Evolutionary conservation across 2,329 filamentous ascomycete species (phyloP).

Genomic region (Colletotrichum limetticola): DNA sequence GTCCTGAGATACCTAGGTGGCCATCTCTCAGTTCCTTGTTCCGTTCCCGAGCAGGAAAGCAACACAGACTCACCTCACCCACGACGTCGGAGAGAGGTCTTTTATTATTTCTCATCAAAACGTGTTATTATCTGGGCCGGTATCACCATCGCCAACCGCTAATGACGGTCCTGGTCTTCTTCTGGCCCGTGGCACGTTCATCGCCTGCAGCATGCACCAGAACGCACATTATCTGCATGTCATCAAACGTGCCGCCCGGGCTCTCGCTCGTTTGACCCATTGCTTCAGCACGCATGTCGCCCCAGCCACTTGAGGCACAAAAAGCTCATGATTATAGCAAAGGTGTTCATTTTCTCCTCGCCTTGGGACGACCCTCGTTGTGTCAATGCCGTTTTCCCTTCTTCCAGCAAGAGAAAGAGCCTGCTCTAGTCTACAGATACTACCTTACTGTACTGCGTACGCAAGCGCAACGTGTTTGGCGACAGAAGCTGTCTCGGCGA

Average conservation of each 20-base stretch:
- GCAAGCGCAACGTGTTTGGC: constrained; percentile 22
- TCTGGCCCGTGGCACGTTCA: constrained; percentile 12
- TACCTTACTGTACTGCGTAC: not conserved
- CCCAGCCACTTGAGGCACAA: constrained; percentile 25
- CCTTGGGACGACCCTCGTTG: constrained; percentile 24
- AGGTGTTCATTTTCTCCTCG: not conserved
- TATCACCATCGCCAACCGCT: constrained; percentile 2
- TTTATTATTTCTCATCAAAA: constrained; percentile 1
- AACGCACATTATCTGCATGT: not conserved
- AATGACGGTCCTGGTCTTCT: not conserved
- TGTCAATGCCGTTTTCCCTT: constrained; percentile 22
- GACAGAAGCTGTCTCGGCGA: constrained; percentile 25
- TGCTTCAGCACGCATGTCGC: not conserved
- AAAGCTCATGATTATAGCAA: not conserved
- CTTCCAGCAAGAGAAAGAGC: not conserved
- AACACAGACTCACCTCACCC: constrained; percentile 6
- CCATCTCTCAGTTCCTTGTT: not conserved
- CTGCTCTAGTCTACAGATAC: not conserved
- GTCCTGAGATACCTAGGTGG: no score
- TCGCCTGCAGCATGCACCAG: not conserved
- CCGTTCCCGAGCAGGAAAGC: not conserved
- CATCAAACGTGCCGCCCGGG: constrained; percentile 23
- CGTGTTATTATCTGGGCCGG: constrained; percentile 7
- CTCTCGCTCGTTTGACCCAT: constrained; percentile 24
- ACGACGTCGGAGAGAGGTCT: not conserved